Conservation (phyloP, 805 yeast genomes). For the Yarrowia sp. region DNA sequence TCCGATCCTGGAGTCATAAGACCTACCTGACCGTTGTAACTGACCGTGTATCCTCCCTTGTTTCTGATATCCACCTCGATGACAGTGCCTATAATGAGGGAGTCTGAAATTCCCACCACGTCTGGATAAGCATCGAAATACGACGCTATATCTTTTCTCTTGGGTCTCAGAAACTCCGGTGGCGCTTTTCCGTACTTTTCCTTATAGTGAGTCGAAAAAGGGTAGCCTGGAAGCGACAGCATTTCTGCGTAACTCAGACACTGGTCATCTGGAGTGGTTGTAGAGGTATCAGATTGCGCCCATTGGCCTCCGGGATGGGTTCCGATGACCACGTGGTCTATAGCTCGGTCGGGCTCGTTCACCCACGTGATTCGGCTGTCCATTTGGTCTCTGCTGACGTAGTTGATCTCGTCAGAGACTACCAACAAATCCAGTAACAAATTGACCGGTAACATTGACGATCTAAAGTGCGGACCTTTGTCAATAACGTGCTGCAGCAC, state of each 20-base stretch:
- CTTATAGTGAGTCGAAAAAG: conserved; percentile 45
- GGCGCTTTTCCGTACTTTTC: conserved; percentile 34
- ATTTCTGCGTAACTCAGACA: conserved; percentile 49
- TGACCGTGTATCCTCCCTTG: conserved; percentile 19
- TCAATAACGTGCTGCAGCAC: conserved; percentile 43
- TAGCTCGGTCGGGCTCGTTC: conserved; percentile 36
- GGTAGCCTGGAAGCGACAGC: conserved; percentile 49
- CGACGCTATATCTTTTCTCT: conserved; percentile 45
- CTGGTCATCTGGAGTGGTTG: conserved; percentile 42
- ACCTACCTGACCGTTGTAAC: conserved; percentile 14
- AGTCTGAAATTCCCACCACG: conserved; percentile 44
- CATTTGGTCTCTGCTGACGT: conserved; percentile 41
- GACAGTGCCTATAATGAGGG: conserved; percentile 42
- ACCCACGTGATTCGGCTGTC: conserved; percentile 47
- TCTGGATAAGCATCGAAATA: conserved; percentile 46
- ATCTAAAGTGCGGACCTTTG: conserved; percentile 42
- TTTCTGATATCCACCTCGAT: conserved; percentile 1
- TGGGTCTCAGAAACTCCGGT: conserved; percentile 46
- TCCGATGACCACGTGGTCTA: conserved; percentile 46
- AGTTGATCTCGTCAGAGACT: conserved; percentile 45
- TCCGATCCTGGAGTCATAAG: conserved; percentile 21
- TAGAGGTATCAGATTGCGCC: conserved; percentile 43
- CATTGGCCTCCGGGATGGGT: conserved; percentile 50
- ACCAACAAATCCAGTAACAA: conserved; percentile 46
- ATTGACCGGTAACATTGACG: conserved; percentile 44